Conservation (phyloP, 257 asterid species). For the Solanum dulcamara region DNA sequence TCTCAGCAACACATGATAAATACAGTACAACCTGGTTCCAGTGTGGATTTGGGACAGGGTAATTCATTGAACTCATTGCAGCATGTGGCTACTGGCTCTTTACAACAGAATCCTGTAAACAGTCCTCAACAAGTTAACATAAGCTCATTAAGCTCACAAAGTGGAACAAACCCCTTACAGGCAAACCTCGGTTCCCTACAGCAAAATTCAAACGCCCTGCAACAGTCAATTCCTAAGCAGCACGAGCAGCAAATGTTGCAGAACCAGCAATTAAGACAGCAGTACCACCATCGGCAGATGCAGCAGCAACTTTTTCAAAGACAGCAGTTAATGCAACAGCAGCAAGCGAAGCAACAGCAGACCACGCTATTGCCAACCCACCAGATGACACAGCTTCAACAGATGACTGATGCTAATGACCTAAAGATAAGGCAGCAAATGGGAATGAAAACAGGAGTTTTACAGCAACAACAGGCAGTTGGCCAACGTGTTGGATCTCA, state of each 20-base stretch:
- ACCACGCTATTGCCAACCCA: slow-evolving; percentile 37
- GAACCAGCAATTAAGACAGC: background rate
- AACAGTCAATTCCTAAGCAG: background rate
- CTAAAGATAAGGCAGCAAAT: slow-evolving; percentile 74
- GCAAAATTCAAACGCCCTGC: slow-evolving; percentile 8
- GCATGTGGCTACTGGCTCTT: slow-evolving; percentile 54
- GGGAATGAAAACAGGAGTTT: slow-evolving; percentile 55
- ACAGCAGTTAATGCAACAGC: slow-evolving; percentile 62
- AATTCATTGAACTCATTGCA: slow-evolving; percentile 57
- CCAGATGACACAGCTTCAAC: slow-evolving; percentile 56
- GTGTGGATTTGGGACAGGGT: slow-evolving; percentile 53
- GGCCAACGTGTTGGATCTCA: slow-evolving; percentile 59
- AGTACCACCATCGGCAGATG: background rate
- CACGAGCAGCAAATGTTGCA: slow-evolving; percentile 1
- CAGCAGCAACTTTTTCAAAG: slow-evolving; percentile 43
- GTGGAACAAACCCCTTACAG: slow-evolving; percentile 40
- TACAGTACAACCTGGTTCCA: slow-evolving; percentile 46
- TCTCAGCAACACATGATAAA: slow-evolving; percentile 59
- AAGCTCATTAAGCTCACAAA: slow-evolving; percentile 49
- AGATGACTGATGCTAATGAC: slow-evolving; percentile 57
- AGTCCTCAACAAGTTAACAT: slow-evolving; percentile 58
- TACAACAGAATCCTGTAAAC: slow-evolving; percentile 63
- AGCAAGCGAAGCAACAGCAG: slow-evolving; percentile 4
- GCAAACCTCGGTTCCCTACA: slow-evolving; percentile 55
- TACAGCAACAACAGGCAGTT: slow-evolving; percentile 49